Evolutionary conservation across 108 stramenopile genomes (phyloP), one percentile per base, ranked within the genome.

Genomic region (Nannochloropsis salina): DNA sequence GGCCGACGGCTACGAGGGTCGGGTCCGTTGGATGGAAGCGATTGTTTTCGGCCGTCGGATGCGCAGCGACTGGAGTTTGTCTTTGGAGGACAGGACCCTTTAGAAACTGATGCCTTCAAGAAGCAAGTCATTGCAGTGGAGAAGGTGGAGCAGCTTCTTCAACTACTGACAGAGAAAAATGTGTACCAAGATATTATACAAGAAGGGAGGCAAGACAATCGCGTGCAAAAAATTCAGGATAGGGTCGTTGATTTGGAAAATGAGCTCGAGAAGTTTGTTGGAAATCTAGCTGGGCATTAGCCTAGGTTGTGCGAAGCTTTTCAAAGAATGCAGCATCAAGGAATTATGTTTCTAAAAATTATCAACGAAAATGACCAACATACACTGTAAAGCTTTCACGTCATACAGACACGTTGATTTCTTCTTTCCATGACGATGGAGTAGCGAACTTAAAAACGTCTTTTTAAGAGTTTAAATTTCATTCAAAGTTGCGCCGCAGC

Each of bases 21-120:
- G n/a, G 61, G 61, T n/a, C 61, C 61, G 15, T 74, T 74, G 61
- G 61, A 74, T 74, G 61, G 61, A n/a, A n/a, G n/a, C 20, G 61
- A 74, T 74, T n/a, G n/a, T 15, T 74, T 74, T 74, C 20, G 61
- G 61, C n/a, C 61, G 61, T 74, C 61, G 61, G 61, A 74, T 15
- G 61, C 61, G 61, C 15, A n/a, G 61, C 15, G 61, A n/a, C 61
- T 74, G 4, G 61, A 74, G 61, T 74, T 74, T 74, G 61, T 74
- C 20, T 74, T 74, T 74, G 61, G 61, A 15, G 61, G 61, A n/a
- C 61, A 74, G 61, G 61, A 74, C 61, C 61, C 61, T 15, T n/a
- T n/a, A n/a, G 61, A 74, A n/a, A 74, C 61, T 4, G 61, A 74
- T 4, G 61, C 61, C 20, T 74, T 74, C 61, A 74, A 74, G 61